phyloP scores from a whole-genome alignment of 164 flowering plant species.

The Vitis labrusca region DNA sequence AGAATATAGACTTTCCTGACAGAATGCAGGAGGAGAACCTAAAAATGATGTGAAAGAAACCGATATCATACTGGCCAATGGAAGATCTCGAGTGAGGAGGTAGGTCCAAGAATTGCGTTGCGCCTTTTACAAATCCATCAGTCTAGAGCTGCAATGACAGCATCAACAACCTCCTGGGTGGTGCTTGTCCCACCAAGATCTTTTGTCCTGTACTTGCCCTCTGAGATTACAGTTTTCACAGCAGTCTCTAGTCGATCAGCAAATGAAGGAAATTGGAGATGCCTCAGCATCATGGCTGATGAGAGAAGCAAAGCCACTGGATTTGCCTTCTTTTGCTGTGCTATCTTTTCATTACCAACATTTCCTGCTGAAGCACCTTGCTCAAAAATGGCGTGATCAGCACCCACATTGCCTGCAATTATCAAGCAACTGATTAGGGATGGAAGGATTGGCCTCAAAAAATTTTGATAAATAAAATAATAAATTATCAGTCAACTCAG shows the following conservation, averaged over 20 bases:
- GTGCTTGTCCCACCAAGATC: constrained; percentile 63
- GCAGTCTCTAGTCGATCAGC: constrained; percentile 80
- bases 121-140: constrained; percentile 22
- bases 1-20: too few species aligned
- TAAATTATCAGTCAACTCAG: too few species aligned
- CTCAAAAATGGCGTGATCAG: constrained; percentile 66
- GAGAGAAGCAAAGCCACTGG: constrained; percentile 74
- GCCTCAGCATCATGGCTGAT: constrained; percentile 76
- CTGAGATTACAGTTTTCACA: constrained; percentile 52
- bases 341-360: constrained; percentile 51
- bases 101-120: neutral
- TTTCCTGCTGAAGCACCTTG: constrained; percentile 83
- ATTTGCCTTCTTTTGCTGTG: constrained; percentile 58
- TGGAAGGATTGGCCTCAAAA: neutral
- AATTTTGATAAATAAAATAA: neutral
- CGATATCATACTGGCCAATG: too few species aligned
- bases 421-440: neutral
- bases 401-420: constrained; percentile 63
- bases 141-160: constrained; percentile 52
- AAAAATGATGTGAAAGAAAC: too few species aligned
- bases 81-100: too few species aligned
- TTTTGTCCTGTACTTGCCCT: constrained; percentile 49
- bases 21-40: too few species aligned
- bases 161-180: constrained; percentile 68
- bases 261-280: constrained; percentile 72